Percentiles rank a stretch among this genome's conserved stretches.
Evolutionary conservation across 2,329 filamentous ascomycete species (phyloP).

Genomic region (Ascomycota sp.): DNA sequence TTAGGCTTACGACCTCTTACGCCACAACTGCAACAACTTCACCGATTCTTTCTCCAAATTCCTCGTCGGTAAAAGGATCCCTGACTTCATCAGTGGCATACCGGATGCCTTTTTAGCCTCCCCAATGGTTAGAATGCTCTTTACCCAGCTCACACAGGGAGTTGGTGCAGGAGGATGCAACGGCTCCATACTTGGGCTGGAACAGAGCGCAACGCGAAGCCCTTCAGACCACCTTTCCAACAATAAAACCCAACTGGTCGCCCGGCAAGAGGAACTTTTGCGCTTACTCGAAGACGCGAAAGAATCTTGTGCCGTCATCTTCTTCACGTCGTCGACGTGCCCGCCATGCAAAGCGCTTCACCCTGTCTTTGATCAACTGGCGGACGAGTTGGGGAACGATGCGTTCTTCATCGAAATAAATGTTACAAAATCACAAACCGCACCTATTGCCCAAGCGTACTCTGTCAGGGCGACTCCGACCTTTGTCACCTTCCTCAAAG

Average conservation of each 20-base stretch:
- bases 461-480: constrained; percentile 63
- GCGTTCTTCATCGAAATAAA: constrained; percentile 69
- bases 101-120: constrained; percentile 71
- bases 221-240: constrained; percentile 1
- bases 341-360: constrained; percentile 69
- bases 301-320: constrained; percentile 56
- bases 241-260: constrained; percentile 36
- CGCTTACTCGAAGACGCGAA: constrained; percentile 31
- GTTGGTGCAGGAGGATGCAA: constrained; percentile 27
- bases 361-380: constrained; percentile 62
- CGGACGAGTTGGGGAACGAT: constrained; percentile 47
- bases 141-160: constrained; percentile 42
- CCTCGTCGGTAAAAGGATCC: constrained; percentile 71
- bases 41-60: constrained; percentile 84
- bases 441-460: constrained; percentile 43
- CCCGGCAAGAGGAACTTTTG: constrained; percentile 16
- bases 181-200: constrained; percentile 32
- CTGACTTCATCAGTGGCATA: constrained; percentile 66
- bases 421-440: constrained; percentile 42
- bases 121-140: constrained; percentile 73
- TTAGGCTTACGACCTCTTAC: constrained; percentile 71
- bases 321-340: constrained; percentile 83
- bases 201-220: constrained; percentile 14
- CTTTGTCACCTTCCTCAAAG: constrained; percentile 66
- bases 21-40: constrained; percentile 96